Base-by-base conservation (phyloP, 768 basidiomycete genomes). In the Termitomyces heimii region DNA sequence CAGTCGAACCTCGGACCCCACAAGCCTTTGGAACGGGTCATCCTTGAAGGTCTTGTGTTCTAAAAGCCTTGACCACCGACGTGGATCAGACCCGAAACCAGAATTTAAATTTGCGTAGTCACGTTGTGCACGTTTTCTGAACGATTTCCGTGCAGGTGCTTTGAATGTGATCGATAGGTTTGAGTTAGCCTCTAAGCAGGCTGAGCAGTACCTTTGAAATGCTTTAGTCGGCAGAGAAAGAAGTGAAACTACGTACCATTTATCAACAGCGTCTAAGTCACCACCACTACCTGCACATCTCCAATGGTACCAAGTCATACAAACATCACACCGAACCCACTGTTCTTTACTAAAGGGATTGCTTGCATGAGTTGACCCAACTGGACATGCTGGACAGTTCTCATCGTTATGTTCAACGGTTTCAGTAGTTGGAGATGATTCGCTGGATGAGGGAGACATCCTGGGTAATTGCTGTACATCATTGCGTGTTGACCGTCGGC, bases 301-400 rank as follows among this genome's bases (percentile, higher is more conserved):
- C 88, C 89, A 93, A 66, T 92, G 89, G 67, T 84, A 92, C 90
- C 89, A 92, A 31, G 75, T 80, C 70, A 86, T 86, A 75, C 89
- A 92, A 22, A 80, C 79, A 64, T 92, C 91, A 67, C 92, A 94
- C 60, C 84, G 74, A 55, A 94, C 84, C 92, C 92, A 94, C 64
- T 75, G 83, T 61, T 90, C 88, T 67, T 86, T 86, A 51, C 45
- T 80, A 52, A 72, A 75, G 3, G 73, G 64, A 52, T 65, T 67
- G 26, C 67, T 67, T 31, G 71, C 63, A 18, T 69, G 54, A 53
- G 67, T 66, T 10, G 68, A 60, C 39, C 71, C 67, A 45, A 69
- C 68, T 48, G 75, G 74, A 66, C 84, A 85, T 12, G 82, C 79
- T 13, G 84, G 84, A 64, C 84, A 85, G 18, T 58, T 58, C 32